Evolutionary conservation across 768 basidiomycete genomes (phyloP).

Genomic region (Serendipita sp.): DNA sequence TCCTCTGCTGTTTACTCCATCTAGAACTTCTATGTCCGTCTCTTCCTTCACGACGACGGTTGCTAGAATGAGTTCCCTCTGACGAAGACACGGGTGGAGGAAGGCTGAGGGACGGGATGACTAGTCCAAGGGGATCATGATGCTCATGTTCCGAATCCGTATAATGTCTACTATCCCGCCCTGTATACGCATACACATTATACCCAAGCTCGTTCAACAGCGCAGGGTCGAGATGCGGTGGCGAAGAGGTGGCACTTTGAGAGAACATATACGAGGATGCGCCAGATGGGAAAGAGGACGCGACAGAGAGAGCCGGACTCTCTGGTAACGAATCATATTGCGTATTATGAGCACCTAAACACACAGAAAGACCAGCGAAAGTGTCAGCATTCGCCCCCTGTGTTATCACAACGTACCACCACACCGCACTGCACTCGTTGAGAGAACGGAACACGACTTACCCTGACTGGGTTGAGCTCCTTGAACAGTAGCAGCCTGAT

Average conservation of each 20-base stretch:
- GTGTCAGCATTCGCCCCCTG: too few relatives aligned
- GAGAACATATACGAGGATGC: constrained; percentile 1
- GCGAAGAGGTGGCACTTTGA: neutral
- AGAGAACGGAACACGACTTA: too few relatives aligned
- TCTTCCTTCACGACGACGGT: neutral
- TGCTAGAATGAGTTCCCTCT: neutral
- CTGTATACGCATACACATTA: neutral
- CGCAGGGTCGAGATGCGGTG: constrained; percentile 1
- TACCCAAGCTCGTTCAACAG: neutral
- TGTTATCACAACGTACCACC: too few relatives aligned
- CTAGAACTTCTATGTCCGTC: neutral
- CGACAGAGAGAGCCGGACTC: neutral
- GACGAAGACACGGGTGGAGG: neutral
- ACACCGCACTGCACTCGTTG: too few relatives aligned
- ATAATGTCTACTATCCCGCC: neutral
- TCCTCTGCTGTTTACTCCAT: neutral
- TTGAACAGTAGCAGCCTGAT: neutral
- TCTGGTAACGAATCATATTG: neutral
- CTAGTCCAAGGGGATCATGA: neutral
- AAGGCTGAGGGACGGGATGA: neutral
- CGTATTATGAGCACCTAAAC: too few relatives aligned
- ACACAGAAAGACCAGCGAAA: too few relatives aligned
- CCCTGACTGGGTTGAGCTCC: too few relatives aligned
- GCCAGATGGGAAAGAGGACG: neutral
- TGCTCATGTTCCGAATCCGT: neutral